These are phyloP conservation scores for Fusarium sp. DNA, from an alignment of 2,329 filamentous ascomycete species.

Conservation along the genomic window DNA sequence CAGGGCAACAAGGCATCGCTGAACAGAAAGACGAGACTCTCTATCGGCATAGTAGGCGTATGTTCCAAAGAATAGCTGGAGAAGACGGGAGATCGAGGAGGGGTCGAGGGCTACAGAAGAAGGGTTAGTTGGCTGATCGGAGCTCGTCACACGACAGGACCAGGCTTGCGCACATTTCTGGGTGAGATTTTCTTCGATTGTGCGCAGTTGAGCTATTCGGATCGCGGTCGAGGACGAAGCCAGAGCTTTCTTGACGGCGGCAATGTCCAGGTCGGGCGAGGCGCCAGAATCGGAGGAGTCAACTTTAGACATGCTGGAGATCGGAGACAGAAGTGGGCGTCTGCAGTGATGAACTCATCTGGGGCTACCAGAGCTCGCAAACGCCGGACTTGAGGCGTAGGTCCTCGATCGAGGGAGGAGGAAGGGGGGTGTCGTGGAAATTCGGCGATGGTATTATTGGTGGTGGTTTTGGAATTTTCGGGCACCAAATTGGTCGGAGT, in stretches of 20 bases:
- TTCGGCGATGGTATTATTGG: conserved; percentile 20
- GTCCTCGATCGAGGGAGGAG: conserved; percentile 18
- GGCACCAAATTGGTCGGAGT: conserved; percentile 34
- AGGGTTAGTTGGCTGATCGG: conserved; percentile 32
- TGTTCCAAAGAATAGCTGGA: conserved; percentile 85
- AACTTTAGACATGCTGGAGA: conserved; percentile 52
- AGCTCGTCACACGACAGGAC: conserved; percentile 6
- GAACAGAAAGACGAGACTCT: conserved; percentile 83
- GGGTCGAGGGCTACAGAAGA: conserved; percentile 57
- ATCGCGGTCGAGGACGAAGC: conserved; percentile 71
- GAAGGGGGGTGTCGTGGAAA: conserved; percentile 1
- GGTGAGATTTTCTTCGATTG: conserved; percentile 67
- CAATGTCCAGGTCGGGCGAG: conserved; percentile 61
- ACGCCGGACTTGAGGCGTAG: conserved; percentile 27
- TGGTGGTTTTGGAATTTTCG: conserved; percentile 32
- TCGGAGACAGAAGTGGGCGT: conserved; percentile 32
- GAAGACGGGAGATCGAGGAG: conserved; percentile 64
- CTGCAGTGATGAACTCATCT: conserved; percentile 48
- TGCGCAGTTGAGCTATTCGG: conserved; percentile 66
- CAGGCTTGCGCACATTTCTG: conserved; percentile 61
- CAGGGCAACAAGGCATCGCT: conserved; percentile 80
- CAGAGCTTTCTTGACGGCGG: conserved; percentile 61
- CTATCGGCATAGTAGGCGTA: conserved; percentile 90
- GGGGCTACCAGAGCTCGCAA: conserved; percentile 46
- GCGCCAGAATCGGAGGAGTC: conserved; percentile 57